phyloP scores from a whole-genome alignment of 352 stramenopile genomes.

The Globisporangium iwayamae region DNA sequence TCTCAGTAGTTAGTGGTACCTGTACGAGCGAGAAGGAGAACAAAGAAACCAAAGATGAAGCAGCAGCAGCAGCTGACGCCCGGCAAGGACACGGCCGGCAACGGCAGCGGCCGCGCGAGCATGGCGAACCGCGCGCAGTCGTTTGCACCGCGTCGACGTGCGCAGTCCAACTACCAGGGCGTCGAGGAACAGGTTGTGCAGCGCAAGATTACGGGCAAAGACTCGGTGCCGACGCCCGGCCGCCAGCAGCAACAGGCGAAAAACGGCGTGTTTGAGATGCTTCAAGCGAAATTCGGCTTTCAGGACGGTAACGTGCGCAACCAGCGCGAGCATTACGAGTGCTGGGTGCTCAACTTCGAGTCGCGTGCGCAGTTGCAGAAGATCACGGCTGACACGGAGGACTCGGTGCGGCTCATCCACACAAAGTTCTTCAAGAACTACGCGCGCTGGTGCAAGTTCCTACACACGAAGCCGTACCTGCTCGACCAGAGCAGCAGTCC shows the following conservation, averaged over 20 bases:
- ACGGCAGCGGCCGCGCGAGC: slow-evolving; percentile 12
- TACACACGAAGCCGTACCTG: slow-evolving; percentile 87
- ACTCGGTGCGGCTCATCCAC: slow-evolving; percentile 82
- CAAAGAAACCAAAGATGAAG: slow-evolving; percentile 8
- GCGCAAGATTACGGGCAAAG: slow-evolving; percentile 16
- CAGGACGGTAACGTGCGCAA: slow-evolving; percentile 82
- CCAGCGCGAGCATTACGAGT: slow-evolving; percentile 84
- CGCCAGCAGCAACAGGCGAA: slow-evolving; percentile 23
- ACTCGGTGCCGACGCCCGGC: slow-evolving; percentile 26
- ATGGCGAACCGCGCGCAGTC: slow-evolving; percentile 15
- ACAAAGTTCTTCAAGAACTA: slow-evolving; percentile 94
- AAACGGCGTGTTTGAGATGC: slow-evolving; percentile 65
- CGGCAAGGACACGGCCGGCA: slow-evolving; percentile 1
- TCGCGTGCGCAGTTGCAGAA: slow-evolving; percentile 37
- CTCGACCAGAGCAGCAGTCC: slow-evolving; percentile 24
- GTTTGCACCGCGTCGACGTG: slow-evolving; percentile 38
- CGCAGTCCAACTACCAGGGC: slow-evolving; percentile 78
- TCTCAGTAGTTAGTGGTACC: not conserved
- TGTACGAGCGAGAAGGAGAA: not conserved
- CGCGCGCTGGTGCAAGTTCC: slow-evolving; percentile 92
- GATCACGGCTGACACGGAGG: slow-evolving; percentile 37
- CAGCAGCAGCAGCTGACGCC: slow-evolving; percentile 10
- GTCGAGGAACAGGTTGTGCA: slow-evolving; percentile 34
- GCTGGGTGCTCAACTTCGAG: slow-evolving; percentile 83
- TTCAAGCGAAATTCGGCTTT: slow-evolving; percentile 86